phyloP scores from a whole-genome alignment of 257 asterid genomes.

The Primulina tabacum region DNA sequence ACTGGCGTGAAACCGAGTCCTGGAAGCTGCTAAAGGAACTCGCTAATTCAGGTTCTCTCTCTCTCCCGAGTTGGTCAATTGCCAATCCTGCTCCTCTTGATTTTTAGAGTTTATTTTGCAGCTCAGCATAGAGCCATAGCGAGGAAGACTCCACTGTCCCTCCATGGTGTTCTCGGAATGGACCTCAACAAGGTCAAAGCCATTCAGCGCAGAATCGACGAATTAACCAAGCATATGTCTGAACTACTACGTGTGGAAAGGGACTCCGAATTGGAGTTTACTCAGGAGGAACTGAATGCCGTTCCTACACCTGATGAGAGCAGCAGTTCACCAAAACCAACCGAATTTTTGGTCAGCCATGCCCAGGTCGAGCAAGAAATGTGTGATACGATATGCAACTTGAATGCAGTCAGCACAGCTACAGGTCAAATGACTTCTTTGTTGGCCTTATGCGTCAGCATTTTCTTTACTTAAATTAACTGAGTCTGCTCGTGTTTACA shows the following conservation, averaged over 20 bases:
- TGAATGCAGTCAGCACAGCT: conserved; percentile 82
- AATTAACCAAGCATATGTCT: conserved; percentile 65
- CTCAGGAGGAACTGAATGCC: conserved; percentile 93
- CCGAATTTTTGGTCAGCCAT: conserved; percentile 88
- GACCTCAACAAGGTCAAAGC: conserved; percentile 61
- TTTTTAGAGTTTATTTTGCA: conserved; percentile 37
- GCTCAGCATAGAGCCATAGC: conserved; percentile 93
- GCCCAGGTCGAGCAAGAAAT: conserved; percentile 88
- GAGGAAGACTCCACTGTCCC: conserved; percentile 48
- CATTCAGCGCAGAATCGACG: conserved; percentile 69
- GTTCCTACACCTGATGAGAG: conserved; percentile 70
- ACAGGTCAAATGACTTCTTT: conserved; percentile 47
- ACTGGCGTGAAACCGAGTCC: conserved; percentile 83
- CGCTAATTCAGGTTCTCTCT: conserved; percentile 64
- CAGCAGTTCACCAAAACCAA: conserved; percentile 54
- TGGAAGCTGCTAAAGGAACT: conserved; percentile 88
- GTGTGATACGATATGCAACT: conserved; percentile 93
- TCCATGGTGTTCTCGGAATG: conserved; percentile 66
- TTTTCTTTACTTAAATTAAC: conserved; percentile 19
- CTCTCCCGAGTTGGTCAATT: conserved; percentile 1
- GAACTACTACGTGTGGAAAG: conserved; percentile 79
- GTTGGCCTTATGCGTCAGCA: background rate
- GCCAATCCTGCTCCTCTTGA: background rate
- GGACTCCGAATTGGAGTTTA: conserved; percentile 84
- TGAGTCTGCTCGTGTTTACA: conserved; percentile 30